Evolutionary conservation across 2,329 filamentous ascomycete species (phyloP).

Genomic region (Hortaea werneckii): DNA sequence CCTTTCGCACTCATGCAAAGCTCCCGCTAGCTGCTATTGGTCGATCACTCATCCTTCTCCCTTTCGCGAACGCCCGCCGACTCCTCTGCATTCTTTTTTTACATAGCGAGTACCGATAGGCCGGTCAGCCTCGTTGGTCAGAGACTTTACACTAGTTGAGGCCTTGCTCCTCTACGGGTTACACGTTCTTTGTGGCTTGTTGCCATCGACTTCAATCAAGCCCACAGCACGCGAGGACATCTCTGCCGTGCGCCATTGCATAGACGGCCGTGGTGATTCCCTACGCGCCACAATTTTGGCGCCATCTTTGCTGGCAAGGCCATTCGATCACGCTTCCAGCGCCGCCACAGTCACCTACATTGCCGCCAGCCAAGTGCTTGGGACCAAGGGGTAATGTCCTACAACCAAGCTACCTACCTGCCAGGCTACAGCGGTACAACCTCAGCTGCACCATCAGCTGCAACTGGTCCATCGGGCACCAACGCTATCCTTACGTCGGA

Average conservation of each 20-base stretch:
- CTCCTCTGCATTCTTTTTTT: neutral
- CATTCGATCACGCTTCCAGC: too few species aligned
- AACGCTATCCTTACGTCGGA: neutral
- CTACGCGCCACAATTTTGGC: too few species aligned
- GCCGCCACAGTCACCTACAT: too few species aligned
- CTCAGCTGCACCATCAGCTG: constrained; percentile 1
- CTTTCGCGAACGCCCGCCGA: neutral
- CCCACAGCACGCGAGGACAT: neutral
- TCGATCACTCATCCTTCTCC: neutral
- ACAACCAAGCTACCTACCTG: neutral
- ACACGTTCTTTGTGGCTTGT: neutral
- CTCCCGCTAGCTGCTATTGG: neutral
- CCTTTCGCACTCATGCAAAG: neutral
- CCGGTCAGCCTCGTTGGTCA: neutral
- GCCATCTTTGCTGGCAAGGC: too few species aligned
- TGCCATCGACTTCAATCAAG: neutral
- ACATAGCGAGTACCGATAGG: neutral
- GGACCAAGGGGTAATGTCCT: neutral
- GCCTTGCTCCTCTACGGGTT: too few species aligned
- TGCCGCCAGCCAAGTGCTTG: neutral
- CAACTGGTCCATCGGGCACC: constrained; percentile 1
- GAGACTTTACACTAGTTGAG: neutral
- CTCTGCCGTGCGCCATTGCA: neutral
- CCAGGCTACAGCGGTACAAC: neutral
- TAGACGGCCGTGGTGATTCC: neutral